Evolutionary conservation across 2,329 filamentous ascomycete species (phyloP), one percentile per base, ranked within the genome.

Genomic region (Ophiostoma piceae): DNA sequence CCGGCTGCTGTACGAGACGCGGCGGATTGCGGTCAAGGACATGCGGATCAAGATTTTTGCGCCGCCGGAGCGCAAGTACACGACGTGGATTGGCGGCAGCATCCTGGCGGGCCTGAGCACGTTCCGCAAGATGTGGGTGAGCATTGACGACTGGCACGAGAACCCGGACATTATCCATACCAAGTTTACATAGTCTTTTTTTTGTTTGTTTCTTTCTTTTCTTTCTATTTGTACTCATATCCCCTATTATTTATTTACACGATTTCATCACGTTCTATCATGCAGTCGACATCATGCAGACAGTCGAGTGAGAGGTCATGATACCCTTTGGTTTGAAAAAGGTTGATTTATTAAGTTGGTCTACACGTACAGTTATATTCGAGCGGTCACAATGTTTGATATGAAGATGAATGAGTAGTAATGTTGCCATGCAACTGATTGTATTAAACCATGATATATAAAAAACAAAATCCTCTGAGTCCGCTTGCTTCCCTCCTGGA

Each of bases 121-220:
- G 69, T 99, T 99, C 82, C 90, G 94, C 84, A 99, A 98, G 94
- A 99, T 99, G 95, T 98, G 95, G 93, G 95, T 99, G 77, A 97
- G 93, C 81, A 94, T 97, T 78, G 95, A 98, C 78, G 95, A 99
- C 84, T 99, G 95, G 95, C 95, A 99, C 79, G 95, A 99, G 85
- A 97, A 99, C 78, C 95, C 95, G 22, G 94, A 99, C 78, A 95
- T 99, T 76, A 98, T 99, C 78, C 94, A 98, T 81, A 95, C 92
- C 77, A 98, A 97, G 81, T 97, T 98, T 80, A 94, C 92, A 76
- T 97, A 85, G 73, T 19, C n/a, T 8, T 29, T n/a, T n/a, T n/a
- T n/a, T n/a, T n/a, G n/a, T n/a, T n/a, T n/a, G 22, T 26, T 26
- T 26, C 9, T 12, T 12, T 26, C 9, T 57, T 57, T 11, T 11